Base-by-base conservation (phyloP, 768 basidiomycete species). In the Clitopilus passeckerianus region DNA sequence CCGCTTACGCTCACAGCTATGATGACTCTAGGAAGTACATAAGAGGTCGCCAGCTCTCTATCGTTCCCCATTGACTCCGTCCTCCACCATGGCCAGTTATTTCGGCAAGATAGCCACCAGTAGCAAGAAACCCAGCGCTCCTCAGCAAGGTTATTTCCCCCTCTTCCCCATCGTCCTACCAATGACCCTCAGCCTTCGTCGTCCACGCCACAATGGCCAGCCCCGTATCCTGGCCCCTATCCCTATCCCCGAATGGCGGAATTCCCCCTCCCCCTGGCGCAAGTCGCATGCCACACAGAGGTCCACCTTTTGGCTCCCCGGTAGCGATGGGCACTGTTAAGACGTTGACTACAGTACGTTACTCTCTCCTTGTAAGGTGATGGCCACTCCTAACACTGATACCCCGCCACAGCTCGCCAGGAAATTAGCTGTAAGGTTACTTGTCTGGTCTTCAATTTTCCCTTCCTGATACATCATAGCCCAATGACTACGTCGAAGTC, bases 401-500 rank as follows among this genome's bases (percentile, higher is more conserved):
- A 10, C n/a, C 20, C 20, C 46, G 46, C 37, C 37, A 50, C 22
- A 50, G 46, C 46, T 50, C 20, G 46, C 10, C 12, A 9, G 46
- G 46, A 50, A 4, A 12, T 50, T 50, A 23, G 46, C 46, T 50
- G 46, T 50, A 22, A 50, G 46, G 46, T n/a, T n/a, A 22, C 46
- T 7, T 5, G 5, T 18, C 22, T 12, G 12, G 3, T 18, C n/a
- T 18, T 10, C 9, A 18, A 1, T 18, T 5, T 30, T 34, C 23
- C 6, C 18, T 35, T 54, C 24, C 54, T 55, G 54, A 33, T 16
- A 23, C 35, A 33, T 41, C 5, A n/a, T n/a, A 27, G 23, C 53
- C 62, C 63, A 64, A 67, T 41, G 62, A 67, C 23, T 50, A 60
- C 10, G 66, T 68, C 8, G 61, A 64, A n/a, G 63, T 68, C 22